Percentiles rank a stretch among this genome's conserved stretches.
These are phyloP conservation scores for Neurospora sublineolata DNA, from an alignment of 495 filamentous ascomycete genomes.

Conservation along the genomic window DNA sequence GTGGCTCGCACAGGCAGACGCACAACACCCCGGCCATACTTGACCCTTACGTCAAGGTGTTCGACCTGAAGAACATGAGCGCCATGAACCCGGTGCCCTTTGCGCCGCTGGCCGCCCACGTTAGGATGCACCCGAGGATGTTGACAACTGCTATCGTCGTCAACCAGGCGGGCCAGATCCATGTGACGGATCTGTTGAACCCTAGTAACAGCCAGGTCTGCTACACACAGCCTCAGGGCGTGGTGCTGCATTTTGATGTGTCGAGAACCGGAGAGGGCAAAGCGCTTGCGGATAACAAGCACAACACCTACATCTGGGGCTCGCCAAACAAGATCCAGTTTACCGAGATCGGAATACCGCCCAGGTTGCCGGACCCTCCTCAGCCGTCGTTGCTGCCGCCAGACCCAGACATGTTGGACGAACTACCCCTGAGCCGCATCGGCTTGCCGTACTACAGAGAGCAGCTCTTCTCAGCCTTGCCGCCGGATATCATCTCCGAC, in stretches of 20 bases:
- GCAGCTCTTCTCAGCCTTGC: slow-evolving; percentile 77
- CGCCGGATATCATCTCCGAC: slow-evolving; percentile 67
- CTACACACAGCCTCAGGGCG: slow-evolving; percentile 64
- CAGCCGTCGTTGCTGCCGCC: slow-evolving; percentile 29
- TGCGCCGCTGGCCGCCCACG: slow-evolving; percentile 79
- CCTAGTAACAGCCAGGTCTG: slow-evolving; percentile 79
- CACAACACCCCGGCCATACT: slow-evolving; percentile 48
- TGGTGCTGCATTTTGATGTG: slow-evolving; percentile 65
- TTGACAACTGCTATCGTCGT: slow-evolving; percentile 85
- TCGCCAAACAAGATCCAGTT: slow-evolving; percentile 83
- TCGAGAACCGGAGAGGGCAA: slow-evolving; percentile 85
- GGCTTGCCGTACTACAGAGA: slow-evolving; percentile 94
- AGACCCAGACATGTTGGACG: slow-evolving; percentile 44
- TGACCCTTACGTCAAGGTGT: slow-evolving; percentile 87
- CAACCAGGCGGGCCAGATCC: slow-evolving; percentile 81
- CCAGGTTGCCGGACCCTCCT: slow-evolving; percentile 60
- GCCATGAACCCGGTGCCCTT: slow-evolving; percentile 86
- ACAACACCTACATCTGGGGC: slow-evolving; percentile 79
- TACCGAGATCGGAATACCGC: slow-evolving; percentile 67
- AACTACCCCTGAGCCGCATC: slow-evolving; percentile 58
- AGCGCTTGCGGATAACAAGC: slow-evolving; percentile 67
- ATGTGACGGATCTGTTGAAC: slow-evolving; percentile 92
- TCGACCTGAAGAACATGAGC: slow-evolving; percentile 75
- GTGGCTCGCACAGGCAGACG: slow-evolving; percentile 62
- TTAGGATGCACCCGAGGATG: slow-evolving; percentile 89